These are phyloP conservation scores for Syzygium malaccense DNA, from an alignment of 441 rosid species.

Conservation along the genomic window DNA sequence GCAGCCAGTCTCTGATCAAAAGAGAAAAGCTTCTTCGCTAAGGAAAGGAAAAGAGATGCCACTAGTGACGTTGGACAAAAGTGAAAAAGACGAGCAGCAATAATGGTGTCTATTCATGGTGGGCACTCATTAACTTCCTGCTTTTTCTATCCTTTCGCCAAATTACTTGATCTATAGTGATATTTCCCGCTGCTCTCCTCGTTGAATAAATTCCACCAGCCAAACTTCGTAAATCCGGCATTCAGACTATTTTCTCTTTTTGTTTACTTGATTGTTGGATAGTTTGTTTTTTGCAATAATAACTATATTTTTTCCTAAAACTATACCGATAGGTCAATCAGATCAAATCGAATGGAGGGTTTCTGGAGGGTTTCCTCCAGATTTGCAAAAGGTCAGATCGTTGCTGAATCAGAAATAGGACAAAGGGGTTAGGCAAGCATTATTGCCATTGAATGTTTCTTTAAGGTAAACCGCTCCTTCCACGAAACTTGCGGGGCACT, in stretches of 20 bases:
- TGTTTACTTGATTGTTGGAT: accelerated
- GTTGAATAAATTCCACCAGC: too few species aligned
- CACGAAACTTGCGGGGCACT: neutral
- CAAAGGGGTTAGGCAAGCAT: neutral
- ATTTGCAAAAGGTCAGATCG: neutral
- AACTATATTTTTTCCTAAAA: neutral
- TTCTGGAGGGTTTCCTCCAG: neutral
- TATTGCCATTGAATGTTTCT: neutral
- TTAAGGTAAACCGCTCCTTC: neutral
- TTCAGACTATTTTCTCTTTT: accelerated
- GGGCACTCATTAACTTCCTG: neutral
- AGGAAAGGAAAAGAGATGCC: neutral
- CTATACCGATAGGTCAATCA: neutral
- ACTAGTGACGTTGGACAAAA: neutral
- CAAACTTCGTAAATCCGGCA: accelerated
- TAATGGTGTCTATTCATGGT: neutral
- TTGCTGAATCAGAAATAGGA: neutral
- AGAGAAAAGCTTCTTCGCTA: neutral
- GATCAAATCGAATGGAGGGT: neutral
- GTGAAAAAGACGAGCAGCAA: neutral
- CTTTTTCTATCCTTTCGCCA: too few species aligned
- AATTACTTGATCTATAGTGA: neutral
- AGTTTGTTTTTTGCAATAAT: neutral
- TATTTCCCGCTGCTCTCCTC: neutral
- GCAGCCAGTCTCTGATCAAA: too few species aligned